These are phyloP conservation scores for Aspergillus tamarii DNA, from an alignment of 2,329 filamentous ascomycete genomes.

Conservation along the genomic window DNA sequence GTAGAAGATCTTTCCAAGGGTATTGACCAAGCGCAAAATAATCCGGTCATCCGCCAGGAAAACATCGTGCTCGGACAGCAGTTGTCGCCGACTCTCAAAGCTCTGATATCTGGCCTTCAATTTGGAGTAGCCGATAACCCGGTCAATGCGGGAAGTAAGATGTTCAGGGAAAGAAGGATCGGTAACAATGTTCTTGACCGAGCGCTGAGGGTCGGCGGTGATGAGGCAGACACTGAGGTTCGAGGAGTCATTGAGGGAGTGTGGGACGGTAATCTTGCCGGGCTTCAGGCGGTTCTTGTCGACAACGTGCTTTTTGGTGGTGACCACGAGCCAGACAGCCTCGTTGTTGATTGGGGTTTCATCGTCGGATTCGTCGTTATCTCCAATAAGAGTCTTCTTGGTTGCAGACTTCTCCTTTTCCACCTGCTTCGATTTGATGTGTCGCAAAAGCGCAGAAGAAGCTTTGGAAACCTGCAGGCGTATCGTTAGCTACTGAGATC, in stretches of 20 bases:
- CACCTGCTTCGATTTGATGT: conserved; percentile 56
- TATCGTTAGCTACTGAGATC: conserved; percentile 15
- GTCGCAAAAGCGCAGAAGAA: conserved; percentile 60
- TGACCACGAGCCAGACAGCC: conserved; percentile 63
- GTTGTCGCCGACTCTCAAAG: conserved; percentile 83
- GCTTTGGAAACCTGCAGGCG: conserved; percentile 58
- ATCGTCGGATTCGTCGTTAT: conserved; percentile 49
- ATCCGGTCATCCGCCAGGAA: conserved; percentile 94
- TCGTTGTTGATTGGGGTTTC: conserved; percentile 51
- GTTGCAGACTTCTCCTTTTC: conserved; percentile 52
- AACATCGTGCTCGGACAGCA: conserved; percentile 84
- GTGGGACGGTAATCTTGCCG: conserved; percentile 76
- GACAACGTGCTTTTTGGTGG: conserved; percentile 68
- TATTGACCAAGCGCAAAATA: conserved; percentile 68
- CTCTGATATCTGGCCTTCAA: conserved; percentile 86
- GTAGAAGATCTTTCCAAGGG: conserved; percentile 92
- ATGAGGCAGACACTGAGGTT: conserved; percentile 80
- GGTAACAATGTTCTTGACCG: conserved; percentile 86
- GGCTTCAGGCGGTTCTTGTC: conserved; percentile 83
- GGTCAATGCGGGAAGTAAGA: conserved; percentile 69
- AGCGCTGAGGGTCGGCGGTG: conserved; percentile 78
- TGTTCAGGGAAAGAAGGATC: conserved; percentile 70
- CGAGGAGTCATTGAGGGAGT: conserved; percentile 70
- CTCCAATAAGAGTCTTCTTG: conserved; percentile 59
- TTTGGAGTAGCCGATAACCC: conserved; percentile 81